phyloP scores from a whole-genome alignment of 768 basidiomycete species.

The Albatrellus ellisii region DNA sequence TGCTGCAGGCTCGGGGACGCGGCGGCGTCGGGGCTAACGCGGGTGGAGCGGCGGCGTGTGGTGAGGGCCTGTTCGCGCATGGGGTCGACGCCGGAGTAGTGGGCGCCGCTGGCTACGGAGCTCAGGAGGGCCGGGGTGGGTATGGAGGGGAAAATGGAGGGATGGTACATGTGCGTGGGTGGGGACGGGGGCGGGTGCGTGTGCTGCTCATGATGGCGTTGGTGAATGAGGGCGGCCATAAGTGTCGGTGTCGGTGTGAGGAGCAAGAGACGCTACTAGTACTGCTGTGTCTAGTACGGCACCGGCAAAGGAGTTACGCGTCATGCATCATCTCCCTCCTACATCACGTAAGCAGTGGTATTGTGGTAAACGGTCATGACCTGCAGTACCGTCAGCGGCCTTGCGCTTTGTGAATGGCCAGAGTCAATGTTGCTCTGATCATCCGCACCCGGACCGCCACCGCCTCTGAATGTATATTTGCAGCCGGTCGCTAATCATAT shows the following conservation, averaged over 20 bases:
- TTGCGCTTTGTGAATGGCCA: no score
- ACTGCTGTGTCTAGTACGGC: no score
- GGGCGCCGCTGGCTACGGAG: slow-evolving; percentile 47
- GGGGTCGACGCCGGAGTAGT: slow-evolving; percentile 42
- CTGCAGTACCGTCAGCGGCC: no score
- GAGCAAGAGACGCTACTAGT: slow-evolving; percentile 1
- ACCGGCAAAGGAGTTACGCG: no score
- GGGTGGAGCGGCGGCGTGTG: background rate
- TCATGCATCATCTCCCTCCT: no score
- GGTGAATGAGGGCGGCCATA: background rate
- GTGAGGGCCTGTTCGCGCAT: slow-evolving; percentile 18
- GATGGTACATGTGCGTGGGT: slow-evolving; percentile 35
- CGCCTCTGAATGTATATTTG: no score
- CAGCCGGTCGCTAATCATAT: no score
- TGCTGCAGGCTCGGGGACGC: background rate
- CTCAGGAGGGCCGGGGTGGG: slow-evolving; percentile 40
- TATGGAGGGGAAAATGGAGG: slow-evolving; percentile 25
- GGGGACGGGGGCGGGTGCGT: slow-evolving; percentile 13
- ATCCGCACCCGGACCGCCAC: no score
- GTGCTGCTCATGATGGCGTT: background rate
- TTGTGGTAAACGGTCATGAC: no score
- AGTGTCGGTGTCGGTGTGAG: background rate
- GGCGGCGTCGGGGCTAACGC: slow-evolving; percentile 6
- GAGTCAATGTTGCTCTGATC: no score
- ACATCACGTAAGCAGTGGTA: no score